Base-by-base conservation (phyloP, 306 rosid genomes). In the Dryas drummondii region DNA sequence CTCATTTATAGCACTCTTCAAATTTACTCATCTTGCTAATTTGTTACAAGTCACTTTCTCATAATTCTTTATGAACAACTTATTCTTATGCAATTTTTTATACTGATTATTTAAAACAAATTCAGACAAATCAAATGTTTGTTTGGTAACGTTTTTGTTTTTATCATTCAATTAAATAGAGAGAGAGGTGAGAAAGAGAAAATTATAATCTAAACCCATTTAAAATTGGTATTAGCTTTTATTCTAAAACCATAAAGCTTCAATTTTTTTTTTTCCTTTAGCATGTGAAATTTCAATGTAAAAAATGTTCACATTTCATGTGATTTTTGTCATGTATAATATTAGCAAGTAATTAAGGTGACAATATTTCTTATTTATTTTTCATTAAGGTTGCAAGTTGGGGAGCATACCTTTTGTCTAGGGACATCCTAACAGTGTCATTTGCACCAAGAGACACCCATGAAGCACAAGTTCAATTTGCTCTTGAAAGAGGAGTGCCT, bases 381-480 rank as follows among this genome's bases (percentile, higher is more conserved):
- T 59, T 44, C 0, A 5, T 47, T 74, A 71, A 96, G 99, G 99
- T 96, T 55, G 99, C 99, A 10, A 96, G 99, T 81, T 96, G 91
- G 89, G 99, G 99, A 56, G 99, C 91, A 11, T 90, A 92, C 79
- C 93, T 96, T 58, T 46, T 96, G 70, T 89, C 99, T 4, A 87
- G 98, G 62, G 78, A 90, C 85, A 88, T 96, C 32, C 14, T 96
- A 19, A 58, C 99, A 26, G 68, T 96, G 79, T 90, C 99, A 53
- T 89, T 96, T 87, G 99, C 99, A 50, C 99, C 99, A 56, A 90
- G 92, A 75, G 99, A 96, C 73, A 87, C 92, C 0, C 99, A 96
- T 76, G 97, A 89, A 80, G 96, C 88, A 1, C 99, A 96, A 72
- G 99, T 96, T 61, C 99, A 90, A 78, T 94, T 94, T 71, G 99